phyloP scores from a whole-genome alignment of 495 filamentous ascomycete species.

The Poronia punctata region DNA sequence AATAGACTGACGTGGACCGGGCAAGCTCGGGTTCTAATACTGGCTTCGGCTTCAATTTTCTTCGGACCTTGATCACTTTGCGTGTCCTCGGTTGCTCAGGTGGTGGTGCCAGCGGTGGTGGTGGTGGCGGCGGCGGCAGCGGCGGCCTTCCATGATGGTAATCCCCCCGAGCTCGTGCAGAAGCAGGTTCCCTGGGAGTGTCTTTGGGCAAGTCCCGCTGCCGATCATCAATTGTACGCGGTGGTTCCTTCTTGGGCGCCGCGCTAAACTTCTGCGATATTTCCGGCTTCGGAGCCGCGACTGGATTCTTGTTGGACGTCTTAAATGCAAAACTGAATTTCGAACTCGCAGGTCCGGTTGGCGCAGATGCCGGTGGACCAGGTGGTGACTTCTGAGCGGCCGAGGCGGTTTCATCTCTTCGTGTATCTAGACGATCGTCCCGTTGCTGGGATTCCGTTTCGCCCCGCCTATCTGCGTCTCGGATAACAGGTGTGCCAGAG shows the following conservation, averaged over 20 bases:
- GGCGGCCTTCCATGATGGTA: constrained; percentile 38
- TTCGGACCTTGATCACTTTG: constrained; percentile 62
- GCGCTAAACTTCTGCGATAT: constrained; percentile 67
- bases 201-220: constrained; percentile 44
- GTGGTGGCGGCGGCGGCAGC: constrained; percentile 34
- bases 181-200: constrained; percentile 42
- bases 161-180: constrained; percentile 45
- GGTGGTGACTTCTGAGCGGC: constrained; percentile 42
- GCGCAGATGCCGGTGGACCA: constrained; percentile 42
- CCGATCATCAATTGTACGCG: constrained; percentile 23
- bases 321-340: constrained; percentile 91
- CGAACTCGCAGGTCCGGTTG: constrained; percentile 51
- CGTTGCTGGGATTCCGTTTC: no score
- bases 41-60: constrained; percentile 64
- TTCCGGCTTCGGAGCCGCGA: constrained; percentile 60
- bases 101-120: constrained; percentile 32
- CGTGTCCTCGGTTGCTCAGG: constrained; percentile 38
- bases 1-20: constrained; percentile 78
- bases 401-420: constrained; percentile 33
- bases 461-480: constrained; percentile 42
- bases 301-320: constrained; percentile 51
- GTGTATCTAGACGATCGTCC: no score
- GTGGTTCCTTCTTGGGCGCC: constrained; percentile 33
- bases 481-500: constrained; percentile 15
- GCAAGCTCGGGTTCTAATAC: constrained; percentile 63